Evolutionary conservation across 2,329 filamentous ascomycete genomes (phyloP), one percentile per base, ranked within the genome.

Genomic region (Claviceps purpurea): DNA sequence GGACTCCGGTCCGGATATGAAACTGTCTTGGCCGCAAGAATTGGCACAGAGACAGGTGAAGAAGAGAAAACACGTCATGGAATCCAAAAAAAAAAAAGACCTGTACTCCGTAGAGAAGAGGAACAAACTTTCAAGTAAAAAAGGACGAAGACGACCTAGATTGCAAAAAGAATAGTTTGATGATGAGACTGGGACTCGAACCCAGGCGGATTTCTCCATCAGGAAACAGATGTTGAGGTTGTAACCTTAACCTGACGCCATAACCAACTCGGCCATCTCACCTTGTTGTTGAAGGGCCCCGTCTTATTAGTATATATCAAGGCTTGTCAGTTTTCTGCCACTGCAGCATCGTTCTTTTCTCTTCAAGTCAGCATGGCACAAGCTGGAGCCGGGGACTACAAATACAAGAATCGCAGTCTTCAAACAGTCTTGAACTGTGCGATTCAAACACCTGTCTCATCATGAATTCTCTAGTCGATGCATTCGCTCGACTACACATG

Each of bases 221-320:
- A 65, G 62, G 62, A 65, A 58, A 46, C 45, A 50, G 46, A 26
- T 59, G 56, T 61, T 59, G 59, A 63, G 60, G 59, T 60, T 47
- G 16, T 1, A 18, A 59, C 63, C 63, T 65, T 64, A 65, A 65
- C 62, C 62, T 65, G 61, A 55, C 62, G 63, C 63, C 62, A 65
- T 65, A 64, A 65, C 63, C 62, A 64, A 63, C 62, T 64, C 62
- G 62, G 62, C 62, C 62, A 64, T 64, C 62, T 64, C 58, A 62
- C 62, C 62, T 26, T 14, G 1, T 11, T 24, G 34, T 11, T 47
- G 6, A 0, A 2, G 11, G 2, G 0, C 0, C 0, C 0, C 0
- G 0, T 2, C 13, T 16, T n/a, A 24, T 24, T 24, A 0, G 2
- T 37, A 24, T 6, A 0, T 3, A 30, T 18, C 2, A 4, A 46